A percentile compares a stretch with the other conserved stretches of the same genome.
phyloP scores from a whole-genome alignment of 2,329 filamentous ascomycete genomes.

The Alternaria gaisen region DNA sequence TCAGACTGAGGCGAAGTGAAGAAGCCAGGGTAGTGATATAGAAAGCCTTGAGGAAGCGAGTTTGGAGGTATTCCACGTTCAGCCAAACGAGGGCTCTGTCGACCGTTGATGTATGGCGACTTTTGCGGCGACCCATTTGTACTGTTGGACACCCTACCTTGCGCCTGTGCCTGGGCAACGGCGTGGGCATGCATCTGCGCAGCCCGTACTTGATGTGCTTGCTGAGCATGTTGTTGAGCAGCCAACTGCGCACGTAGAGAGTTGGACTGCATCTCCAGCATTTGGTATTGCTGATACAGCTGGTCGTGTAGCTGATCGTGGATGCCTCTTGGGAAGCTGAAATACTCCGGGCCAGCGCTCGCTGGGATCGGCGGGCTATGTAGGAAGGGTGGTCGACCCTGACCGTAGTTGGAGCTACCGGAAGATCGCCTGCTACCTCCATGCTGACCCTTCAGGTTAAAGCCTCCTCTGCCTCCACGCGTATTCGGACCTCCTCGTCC shows the following conservation, averaged over 20 bases:
- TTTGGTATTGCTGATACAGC: conserved; percentile 60
- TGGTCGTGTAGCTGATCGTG: conserved; percentile 59
- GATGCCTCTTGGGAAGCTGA: conserved; percentile 51
- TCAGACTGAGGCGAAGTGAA: conserved; percentile 52
- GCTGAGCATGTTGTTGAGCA: conserved; percentile 49
- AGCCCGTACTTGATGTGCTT: conserved; percentile 50
- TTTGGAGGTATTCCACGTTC: conserved; percentile 42
- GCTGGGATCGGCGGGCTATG: conserved; percentile 55
- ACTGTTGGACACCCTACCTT: conserved; percentile 44
- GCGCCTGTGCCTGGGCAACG: conserved; percentile 49
- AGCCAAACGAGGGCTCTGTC: conserved; percentile 43
- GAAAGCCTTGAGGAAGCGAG: conserved; percentile 51
- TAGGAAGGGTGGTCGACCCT: conserved; percentile 50
- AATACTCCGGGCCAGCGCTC: conserved; percentile 54
- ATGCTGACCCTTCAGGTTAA: conserved; percentile 59
- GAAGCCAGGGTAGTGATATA: conserved; percentile 58
- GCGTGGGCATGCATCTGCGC: conserved; percentile 50
- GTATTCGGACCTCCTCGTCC: conserved; percentile 56
- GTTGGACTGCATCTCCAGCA: conserved; percentile 55
- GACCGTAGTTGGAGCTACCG: conserved; percentile 61
- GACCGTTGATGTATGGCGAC: conserved; percentile 43
- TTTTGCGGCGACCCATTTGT: conserved; percentile 54
- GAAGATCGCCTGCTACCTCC: conserved; percentile 62
- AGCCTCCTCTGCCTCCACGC: conserved; percentile 57
- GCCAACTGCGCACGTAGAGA: conserved; percentile 48